Evolutionary conservation across 2,329 filamentous ascomycete genomes (phyloP).

Genomic region (Capronia coronata): DNA sequence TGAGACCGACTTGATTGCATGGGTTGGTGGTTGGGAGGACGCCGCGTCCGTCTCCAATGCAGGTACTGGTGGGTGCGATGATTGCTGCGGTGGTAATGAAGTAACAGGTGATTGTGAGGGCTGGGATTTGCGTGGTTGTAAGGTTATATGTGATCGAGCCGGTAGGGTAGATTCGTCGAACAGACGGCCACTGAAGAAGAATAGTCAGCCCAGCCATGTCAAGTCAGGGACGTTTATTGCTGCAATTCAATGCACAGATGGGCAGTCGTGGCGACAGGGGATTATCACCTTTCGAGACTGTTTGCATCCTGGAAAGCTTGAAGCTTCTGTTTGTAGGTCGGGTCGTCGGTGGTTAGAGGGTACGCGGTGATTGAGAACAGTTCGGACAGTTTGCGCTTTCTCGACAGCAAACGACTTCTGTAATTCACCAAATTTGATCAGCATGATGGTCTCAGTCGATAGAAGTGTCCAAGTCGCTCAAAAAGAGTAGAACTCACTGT

Average conservation of each 20-base stretch:
- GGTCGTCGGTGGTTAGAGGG: conserved; percentile 47
- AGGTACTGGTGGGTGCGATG: not conserved
- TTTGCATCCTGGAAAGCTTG: conserved; percentile 52
- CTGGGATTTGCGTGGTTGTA: conserved; percentile 24
- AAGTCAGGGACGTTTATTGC: conserved; percentile 7
- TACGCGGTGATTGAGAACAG: conserved; percentile 71
- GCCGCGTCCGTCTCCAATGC: not conserved
- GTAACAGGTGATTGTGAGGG: conserved; percentile 25
- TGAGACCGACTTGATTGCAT: not conserved
- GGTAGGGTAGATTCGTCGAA: conserved; percentile 53
- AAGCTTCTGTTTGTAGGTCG: conserved; percentile 48
- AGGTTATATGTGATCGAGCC: conserved; percentile 32
- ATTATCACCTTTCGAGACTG: conserved; percentile 51
- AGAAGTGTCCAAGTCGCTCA: conserved; percentile 27
- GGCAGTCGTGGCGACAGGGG: conserved; percentile 12
- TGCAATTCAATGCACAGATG: conserved; percentile 9
- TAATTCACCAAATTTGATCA: conserved; percentile 35
- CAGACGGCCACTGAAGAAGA: conserved; percentile 45
- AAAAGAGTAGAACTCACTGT: conserved; percentile 41
- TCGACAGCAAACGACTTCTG: conserved; percentile 61
- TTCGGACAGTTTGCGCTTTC: conserved; percentile 85
- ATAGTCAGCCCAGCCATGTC: conserved; percentile 13
- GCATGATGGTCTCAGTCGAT: conserved; percentile 30
- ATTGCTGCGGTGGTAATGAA: not conserved
- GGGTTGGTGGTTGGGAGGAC: conserved; percentile 3